Evolutionary conservation across 495 filamentous ascomycete species (phyloP).

Genomic region (Parathielavia hyrcaniae): DNA sequence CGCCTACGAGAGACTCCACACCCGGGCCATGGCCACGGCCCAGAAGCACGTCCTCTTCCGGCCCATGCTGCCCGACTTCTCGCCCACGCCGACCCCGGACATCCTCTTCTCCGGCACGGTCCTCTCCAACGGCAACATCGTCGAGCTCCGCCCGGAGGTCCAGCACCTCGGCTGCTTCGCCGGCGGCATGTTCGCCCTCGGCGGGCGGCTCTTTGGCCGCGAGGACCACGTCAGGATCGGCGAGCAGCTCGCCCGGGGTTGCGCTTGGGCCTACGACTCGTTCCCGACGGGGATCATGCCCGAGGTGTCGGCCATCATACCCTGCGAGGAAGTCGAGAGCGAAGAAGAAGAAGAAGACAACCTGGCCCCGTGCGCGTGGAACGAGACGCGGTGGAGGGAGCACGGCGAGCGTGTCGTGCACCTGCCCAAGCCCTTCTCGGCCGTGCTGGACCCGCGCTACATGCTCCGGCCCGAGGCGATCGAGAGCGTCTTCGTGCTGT

Average conservation of each 20-base stretch:
- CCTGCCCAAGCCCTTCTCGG: conserved; percentile 54
- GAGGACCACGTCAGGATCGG: conserved; percentile 70
- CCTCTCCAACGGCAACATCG: conserved; percentile 19
- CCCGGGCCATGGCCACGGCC: conserved; percentile 55
- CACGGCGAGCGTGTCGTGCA: conserved; percentile 30
- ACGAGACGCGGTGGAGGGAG: conserved; percentile 27
- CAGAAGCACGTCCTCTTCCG: conserved; percentile 65
- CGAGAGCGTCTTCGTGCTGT: conserved; percentile 69
- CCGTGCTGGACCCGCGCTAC: conserved; percentile 34
- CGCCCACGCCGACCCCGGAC: conserved; percentile 40
- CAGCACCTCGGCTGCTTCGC: conserved; percentile 66
- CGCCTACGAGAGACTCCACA: conserved; percentile 40
- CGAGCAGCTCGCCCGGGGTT: conserved; percentile 76
- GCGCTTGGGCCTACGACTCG: conserved; percentile 81
- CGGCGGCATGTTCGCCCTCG: conserved; percentile 88
- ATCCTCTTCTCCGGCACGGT: conserved; percentile 58
- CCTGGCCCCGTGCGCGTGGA: conserved; percentile 22
- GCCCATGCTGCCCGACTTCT: conserved; percentile 46
- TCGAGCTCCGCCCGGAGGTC: conserved; percentile 34
- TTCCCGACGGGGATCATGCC: conserved; percentile 86
- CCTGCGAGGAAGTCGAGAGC: conserved; percentile 25
- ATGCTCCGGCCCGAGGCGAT: conserved; percentile 59
- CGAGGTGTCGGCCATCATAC: conserved; percentile 56
- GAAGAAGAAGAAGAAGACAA: not conserved
- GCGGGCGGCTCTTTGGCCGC: conserved; percentile 65